Base-by-base conservation (phyloP, 352 stramenopile genomes). In the Pythium volutum region DNA sequence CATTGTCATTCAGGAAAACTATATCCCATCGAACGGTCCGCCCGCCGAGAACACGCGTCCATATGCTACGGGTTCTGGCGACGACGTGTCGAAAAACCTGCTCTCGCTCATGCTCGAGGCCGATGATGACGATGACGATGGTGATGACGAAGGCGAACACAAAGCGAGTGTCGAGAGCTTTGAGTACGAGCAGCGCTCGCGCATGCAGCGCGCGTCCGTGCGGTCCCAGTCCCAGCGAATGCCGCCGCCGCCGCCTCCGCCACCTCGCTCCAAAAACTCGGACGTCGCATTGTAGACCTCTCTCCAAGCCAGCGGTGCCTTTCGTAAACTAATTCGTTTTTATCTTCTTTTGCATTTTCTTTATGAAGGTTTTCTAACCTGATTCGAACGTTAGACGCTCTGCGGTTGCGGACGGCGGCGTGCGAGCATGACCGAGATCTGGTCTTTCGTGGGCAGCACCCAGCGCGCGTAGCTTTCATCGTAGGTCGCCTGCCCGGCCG, bases 1-100 rank as follows among this genome's bases (percentile, higher is more conserved):
- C 50, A 36, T 36, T 11, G 31, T 88, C 29, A 87, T 93, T 51
- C 81, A 87, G 4, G 83, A 93, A 43, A 73, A 91, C 57, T 91
- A 93, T 68, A 89, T 91, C 31, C 76, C 79, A 5, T 84, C 77
- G 2, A 77, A 62, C 20, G 48, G 54, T 14, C 18, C 23, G 16
- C 33, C n/a, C 22, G n/a, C 34, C 20, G 54, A 46, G n/a, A 34
- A 0, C 11, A 26, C 9, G 10, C 27, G 23, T 7, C 4, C 23
- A 7, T 22, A 43, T 12, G 38, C 27, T 38, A 41, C 52, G 3
- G 45, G 46, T 9, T 63, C 39, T 39, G 77, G 74, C 11, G 65
- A 34, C 18, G 72, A 84, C 20, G 48, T 90, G 27, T 65, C 70
- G 3, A 75, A 71, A 33, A 80, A 79, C 43, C 51, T 90, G 34